Evolutionary conservation across 805 yeast genomes (phyloP), one percentile per base, ranked within the genome.

Genomic region (Candida ficus): DNA sequence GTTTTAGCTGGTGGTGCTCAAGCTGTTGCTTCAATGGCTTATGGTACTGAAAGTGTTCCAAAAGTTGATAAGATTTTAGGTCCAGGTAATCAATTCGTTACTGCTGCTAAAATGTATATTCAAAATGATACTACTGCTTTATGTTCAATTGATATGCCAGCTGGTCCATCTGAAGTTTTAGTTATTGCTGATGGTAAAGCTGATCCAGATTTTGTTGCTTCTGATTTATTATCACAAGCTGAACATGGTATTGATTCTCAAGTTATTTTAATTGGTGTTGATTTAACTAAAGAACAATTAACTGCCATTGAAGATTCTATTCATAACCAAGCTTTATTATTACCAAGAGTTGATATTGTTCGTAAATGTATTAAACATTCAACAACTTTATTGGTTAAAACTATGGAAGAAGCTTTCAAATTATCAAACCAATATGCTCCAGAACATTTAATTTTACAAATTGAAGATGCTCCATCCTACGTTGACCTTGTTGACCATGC

Each of bases 1-100:
- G 88, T 93, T 9, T 71, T 93, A 53, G 99, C 99, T 1, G 99
- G 99, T 55, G 99, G 99, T 57, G 99, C 99, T 4, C 99, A 93
- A 70, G 99, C 99, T 6, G 87, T 93, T 38, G 95, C 97, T 35
- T 95, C 99, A 5, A 78, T 93, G 95, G 99, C 99, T 2, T 93
- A 93, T 61, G 99, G 99, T 60, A 93, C 99, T 12, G 88, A 87
- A 53, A 68, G 85, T 28, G 82, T 93, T 37, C 84, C 95, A 38
- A 93, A 93, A 66, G 91, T 91, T 58, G 97, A 93, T 66, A 93
- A 93, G 73, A 90, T 93, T 47, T 73, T 93, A 62, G 99, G 99
- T 35, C 99, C 99, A 19, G 99, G 99, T 45, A 93, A 93, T 68
- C 99, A 93, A 68, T 93, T 93, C 61, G 99, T 93, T 39, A 93